phyloP scores from a whole-genome alignment of 345 rosid genomes.

The Gossypium longicalyx region DNA sequence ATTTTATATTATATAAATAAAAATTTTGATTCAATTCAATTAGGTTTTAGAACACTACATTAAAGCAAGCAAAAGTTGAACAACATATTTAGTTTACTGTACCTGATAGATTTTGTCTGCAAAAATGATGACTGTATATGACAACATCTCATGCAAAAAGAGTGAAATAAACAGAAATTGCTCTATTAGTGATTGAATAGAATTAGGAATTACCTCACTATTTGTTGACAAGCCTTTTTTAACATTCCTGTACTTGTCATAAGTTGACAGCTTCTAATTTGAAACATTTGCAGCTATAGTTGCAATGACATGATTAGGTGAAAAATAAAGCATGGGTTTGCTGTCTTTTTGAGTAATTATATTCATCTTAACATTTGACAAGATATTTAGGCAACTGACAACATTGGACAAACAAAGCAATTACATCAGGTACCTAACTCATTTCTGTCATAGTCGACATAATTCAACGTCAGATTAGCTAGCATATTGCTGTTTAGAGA shows the following conservation, averaged over 20 bases:
- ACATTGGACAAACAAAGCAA: conserved; percentile 4
- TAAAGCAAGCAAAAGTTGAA: neutral
- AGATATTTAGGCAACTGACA: neutral
- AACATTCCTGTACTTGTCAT: neutral
- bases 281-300: neutral
- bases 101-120: conserved; percentile 6
- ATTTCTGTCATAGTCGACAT: conserved; percentile 3
- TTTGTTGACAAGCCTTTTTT: neutral
- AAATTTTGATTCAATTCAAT: too few species aligned
- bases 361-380: neutral
- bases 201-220: neutral
- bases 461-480: conserved; percentile 11
- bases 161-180: neutral
- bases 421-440: neutral
- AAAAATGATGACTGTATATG: neutral
- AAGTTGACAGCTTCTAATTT: neutral
- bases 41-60: neutral
- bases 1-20: too few species aligned
- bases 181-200: neutral
- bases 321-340: neutral
- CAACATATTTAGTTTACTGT: neutral
- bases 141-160: neutral
- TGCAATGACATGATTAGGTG: neutral
- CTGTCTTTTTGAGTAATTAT: neutral
- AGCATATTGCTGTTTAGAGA: neutral